Evolutionary conservation across 768 basidiomycete species (phyloP), one percentile per base, ranked within the genome.

Genomic region (Auricularia cornea): DNA sequence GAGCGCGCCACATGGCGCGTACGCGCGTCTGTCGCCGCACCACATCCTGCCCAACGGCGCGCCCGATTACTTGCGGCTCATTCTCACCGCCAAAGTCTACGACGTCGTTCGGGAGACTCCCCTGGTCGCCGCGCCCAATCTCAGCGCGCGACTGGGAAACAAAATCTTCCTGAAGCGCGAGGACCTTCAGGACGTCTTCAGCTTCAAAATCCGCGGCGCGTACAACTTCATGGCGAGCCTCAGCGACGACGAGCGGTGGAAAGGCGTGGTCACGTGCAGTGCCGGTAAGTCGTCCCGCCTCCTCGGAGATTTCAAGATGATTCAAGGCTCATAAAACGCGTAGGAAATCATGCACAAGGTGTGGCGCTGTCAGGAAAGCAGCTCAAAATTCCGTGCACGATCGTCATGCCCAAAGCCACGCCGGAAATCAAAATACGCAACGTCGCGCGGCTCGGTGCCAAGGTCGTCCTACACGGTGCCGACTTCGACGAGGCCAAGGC

Each of bases 311-410:
- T 67, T 56, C 38, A 26, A 26, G 40, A 30, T 35, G 59, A 60
- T 32, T 65, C 18, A 35, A 48, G 30, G 16, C 57, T 68, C n/a
- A n/a, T n/a, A 14, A 38, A 64, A 62, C 59, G 48, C 54, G 3
- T 73, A 98, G 97, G 97, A 30, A 99, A 99, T 71, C 97, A 99
- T 74, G 97, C 97, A 0, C 97, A 99, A 74, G 97, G 97, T 29
- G 97, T 99, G 59, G 97, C 97, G 2, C 82, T 98, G 59, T 94
- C 97, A n/a, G 93, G 96, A 12, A 76, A 85, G 56, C 85, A 87
- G 63, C 84, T 99, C 31, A 83, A 83, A 35, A 90, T 98, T 65
- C 94, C 97, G 3, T 97, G 94, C 66, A 98, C 94, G n/a, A 98
- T 99, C 70, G 93, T 99, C 66, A 98, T 99, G 97, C 97, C 97